Conservation (phyloP, 139 green algal species). For the Chlorella vulgaris region DNA sequence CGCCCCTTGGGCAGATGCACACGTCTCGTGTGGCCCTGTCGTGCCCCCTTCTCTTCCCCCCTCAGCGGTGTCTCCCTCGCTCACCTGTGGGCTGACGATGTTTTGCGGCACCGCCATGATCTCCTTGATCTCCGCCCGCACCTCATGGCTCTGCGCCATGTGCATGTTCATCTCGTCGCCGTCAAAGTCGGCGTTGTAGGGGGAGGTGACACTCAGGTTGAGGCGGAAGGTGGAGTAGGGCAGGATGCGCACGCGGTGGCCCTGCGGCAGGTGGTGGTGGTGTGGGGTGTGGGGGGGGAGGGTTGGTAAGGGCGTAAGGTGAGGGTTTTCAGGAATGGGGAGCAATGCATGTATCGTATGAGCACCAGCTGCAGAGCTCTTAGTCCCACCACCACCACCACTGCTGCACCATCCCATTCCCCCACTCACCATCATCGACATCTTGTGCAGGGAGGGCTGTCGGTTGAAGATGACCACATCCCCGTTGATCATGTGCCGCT, state of each 20-base stretch:
- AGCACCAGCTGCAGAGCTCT: too few species aligned
- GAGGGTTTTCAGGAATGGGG: too few species aligned
- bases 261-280: slow-evolving; percentile 38
- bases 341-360: too few species aligned
- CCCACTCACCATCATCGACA: slow-evolving; percentile 97
- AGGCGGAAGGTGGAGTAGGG: slow-evolving; percentile 92
- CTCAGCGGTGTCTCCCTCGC: background rate
- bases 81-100: slow-evolving; percentile 95
- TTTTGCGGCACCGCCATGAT: slow-evolving; percentile 99
- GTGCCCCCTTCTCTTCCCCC: too few species aligned
- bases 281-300: background rate
- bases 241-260: slow-evolving; percentile 91
- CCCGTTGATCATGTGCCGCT: slow-evolving; percentile 94
- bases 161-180: slow-evolving; percentile 99
- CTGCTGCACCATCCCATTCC: background rate
- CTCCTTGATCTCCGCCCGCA: slow-evolving; percentile 90
- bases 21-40: background rate
- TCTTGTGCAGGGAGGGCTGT: slow-evolving; percentile 99
- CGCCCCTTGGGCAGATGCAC: too few species aligned
- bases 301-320: background rate
- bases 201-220: slow-evolving; percentile 96
- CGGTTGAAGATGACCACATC: slow-evolving; percentile 99
- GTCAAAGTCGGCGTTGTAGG: slow-evolving; percentile 99
- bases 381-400: too few species aligned
- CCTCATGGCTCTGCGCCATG: slow-evolving; percentile 93